Percentiles rank a stretch among this genome's conserved stretches.
Evolutionary conservation across 2,329 filamentous ascomycete genomes (phyloP).

Genomic region (Truncatella angustata): DNA sequence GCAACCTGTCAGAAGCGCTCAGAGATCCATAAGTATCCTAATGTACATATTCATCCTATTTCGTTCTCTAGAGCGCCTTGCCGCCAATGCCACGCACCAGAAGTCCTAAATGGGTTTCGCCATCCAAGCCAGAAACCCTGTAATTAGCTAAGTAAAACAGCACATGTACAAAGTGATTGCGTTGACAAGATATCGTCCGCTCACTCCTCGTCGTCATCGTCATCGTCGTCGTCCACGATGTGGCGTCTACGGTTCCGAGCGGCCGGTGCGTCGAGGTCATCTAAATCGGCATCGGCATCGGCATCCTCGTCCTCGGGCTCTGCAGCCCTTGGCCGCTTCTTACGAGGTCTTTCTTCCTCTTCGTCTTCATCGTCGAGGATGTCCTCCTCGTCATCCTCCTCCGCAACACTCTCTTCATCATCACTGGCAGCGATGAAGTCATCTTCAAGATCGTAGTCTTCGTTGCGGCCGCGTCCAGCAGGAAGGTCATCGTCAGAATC

Average conservation of each 20-base stretch:
- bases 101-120: background rate
- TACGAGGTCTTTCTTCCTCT: conserved; percentile 40
- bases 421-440: conserved; percentile 76
- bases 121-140: background rate
- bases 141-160: background rate
- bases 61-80: background rate
- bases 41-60: no score
- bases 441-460: conserved; percentile 78
- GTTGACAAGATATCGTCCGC: background rate
- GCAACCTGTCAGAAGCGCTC: no score
- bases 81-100: background rate
- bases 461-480: conserved; percentile 58
- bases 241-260: conserved; percentile 50
- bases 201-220: conserved; percentile 29
- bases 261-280: conserved; percentile 43
- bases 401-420: conserved; percentile 58
- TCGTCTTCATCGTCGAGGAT: conserved; percentile 52
- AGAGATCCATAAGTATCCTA: no score
- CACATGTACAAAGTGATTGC: background rate
- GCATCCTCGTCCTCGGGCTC: conserved; percentile 46
- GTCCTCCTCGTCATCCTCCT: conserved; percentile 60
- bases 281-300: conserved; percentile 55
- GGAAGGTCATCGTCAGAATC: conserved; percentile 75
- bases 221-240: conserved; percentile 61
- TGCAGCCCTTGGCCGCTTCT: conserved; percentile 51